These are phyloP conservation scores for Kwoniella sp. DNA, from an alignment of 768 basidiomycete species.

Conservation along the genomic window DNA sequence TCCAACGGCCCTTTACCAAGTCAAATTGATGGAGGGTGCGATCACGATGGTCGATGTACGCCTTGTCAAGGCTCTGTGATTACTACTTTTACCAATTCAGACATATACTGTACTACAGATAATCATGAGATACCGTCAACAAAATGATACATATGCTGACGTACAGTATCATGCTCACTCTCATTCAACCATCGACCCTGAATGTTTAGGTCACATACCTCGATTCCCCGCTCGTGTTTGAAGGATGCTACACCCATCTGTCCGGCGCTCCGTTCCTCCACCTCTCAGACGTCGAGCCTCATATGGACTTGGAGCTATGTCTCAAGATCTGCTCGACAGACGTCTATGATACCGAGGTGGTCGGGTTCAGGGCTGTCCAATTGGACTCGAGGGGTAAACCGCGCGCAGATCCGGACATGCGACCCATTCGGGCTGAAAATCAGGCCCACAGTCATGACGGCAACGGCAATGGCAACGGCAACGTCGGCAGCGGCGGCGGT, in stretches of 20 bases:
- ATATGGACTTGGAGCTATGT: background rate
- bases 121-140: too few species aligned
- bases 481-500: too few species aligned
- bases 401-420: background rate
- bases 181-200: too few species aligned
- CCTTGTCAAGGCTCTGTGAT: slow-evolving; percentile 8
- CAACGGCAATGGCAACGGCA: too few species aligned
- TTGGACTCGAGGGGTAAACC: background rate
- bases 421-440: too few species aligned
- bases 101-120: background rate
- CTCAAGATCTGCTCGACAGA: slow-evolving; percentile 7
- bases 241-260: background rate
- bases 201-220: slow-evolving; percentile 6
- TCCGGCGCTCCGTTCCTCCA: slow-evolving; percentile 2
- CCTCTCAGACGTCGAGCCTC: background rate
- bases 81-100: background rate
- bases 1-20: background rate
- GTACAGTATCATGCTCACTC: too few species aligned
- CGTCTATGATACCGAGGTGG: slow-evolving; percentile 14
- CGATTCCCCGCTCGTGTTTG: slow-evolving; percentile 1
- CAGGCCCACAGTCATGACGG: too few species aligned
- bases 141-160: too few species aligned
- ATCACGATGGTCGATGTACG: slow-evolving; percentile 4
- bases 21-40: slow-evolving; percentile 7
- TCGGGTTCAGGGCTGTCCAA: background rate